phyloP scores from a whole-genome alignment of 2,329 filamentous ascomycete genomes.

The Claviceps cyperi region DNA sequence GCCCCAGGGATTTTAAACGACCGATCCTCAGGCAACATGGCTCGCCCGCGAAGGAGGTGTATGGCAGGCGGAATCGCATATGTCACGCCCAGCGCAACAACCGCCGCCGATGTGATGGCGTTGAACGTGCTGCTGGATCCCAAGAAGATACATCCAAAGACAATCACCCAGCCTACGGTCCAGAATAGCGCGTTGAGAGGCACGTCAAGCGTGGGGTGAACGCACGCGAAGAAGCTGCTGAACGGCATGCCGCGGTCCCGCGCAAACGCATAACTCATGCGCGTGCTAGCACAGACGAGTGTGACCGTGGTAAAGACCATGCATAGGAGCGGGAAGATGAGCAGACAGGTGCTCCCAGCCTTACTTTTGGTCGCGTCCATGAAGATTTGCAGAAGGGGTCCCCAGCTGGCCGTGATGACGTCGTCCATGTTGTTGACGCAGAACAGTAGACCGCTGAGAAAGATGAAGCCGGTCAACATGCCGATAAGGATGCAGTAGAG shows the following conservation, averaged over 20 bases:
- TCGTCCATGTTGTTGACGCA: conserved; percentile 42
- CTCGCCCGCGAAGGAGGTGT: conserved; percentile 51
- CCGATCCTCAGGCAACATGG: conserved; percentile 41
- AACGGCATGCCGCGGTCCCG: conserved; percentile 48
- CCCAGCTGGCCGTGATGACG: conserved; percentile 40
- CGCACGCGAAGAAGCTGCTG: conserved; percentile 37
- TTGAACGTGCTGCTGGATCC: conserved; percentile 55
- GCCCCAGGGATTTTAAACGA: conserved; percentile 22
- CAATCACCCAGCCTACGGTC: conserved; percentile 44
- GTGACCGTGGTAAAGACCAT: conserved; percentile 49
- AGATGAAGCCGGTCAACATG: conserved; percentile 47
- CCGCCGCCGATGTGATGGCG: conserved; percentile 56
- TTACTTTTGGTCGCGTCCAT: conserved; percentile 47
- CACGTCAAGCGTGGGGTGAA: conserved; percentile 46
- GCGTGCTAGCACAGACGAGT: conserved; percentile 51
- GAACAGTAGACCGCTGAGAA: conserved; percentile 49
- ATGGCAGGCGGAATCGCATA: conserved; percentile 63
- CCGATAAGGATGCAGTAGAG: conserved; percentile 50
- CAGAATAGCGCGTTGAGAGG: conserved; percentile 54
- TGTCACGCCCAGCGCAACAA: conserved; percentile 58
- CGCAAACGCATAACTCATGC: conserved; percentile 55
- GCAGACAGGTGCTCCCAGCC: conserved; percentile 47
- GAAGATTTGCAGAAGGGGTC: conserved; percentile 49
- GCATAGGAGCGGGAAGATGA: conserved; percentile 53
- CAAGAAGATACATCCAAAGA: conserved; percentile 58